phyloP scores from a whole-genome alignment of 169 alveolate genomes.

The Theileria orientalis region DNA sequence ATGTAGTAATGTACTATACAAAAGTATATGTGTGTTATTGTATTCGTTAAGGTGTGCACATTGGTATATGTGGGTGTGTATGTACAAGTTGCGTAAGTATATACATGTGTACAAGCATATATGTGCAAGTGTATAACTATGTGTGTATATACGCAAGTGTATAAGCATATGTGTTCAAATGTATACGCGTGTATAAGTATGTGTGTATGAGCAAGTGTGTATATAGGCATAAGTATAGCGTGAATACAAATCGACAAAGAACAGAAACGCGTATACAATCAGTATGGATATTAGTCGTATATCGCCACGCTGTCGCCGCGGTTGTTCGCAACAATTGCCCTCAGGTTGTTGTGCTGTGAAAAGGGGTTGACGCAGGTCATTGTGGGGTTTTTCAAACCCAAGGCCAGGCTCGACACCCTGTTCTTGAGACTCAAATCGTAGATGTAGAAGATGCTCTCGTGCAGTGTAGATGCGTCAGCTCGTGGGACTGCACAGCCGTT shows the following conservation, averaged over 20 bases:
- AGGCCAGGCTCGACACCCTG: background rate
- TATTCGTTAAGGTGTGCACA: background rate
- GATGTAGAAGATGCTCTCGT: conserved; percentile 21
- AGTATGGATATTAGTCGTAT: background rate
- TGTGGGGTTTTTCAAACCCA: conserved; percentile 30
- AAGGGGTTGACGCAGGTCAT: conserved; percentile 35
- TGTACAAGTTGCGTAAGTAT: too few relatives aligned
- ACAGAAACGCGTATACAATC: too few relatives aligned
- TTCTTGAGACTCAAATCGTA: conserved; percentile 32
- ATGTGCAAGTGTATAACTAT: too few relatives aligned
- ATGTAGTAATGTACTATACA: background rate
- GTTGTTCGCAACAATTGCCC: conserved; percentile 21
- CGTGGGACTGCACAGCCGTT: background rate
- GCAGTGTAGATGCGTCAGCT: background rate
- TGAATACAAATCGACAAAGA: too few relatives aligned
- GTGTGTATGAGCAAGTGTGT: too few relatives aligned
- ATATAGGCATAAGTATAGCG: too few relatives aligned
- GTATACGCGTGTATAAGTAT: too few relatives aligned
- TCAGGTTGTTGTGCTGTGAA: conserved; percentile 11
- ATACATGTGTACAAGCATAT: too few relatives aligned
- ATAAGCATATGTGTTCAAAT: too few relatives aligned
- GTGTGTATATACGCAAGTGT: too few relatives aligned
- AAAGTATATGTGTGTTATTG: background rate
- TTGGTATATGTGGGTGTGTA: too few relatives aligned
- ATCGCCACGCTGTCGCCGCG: conserved; percentile 4